Conservation (phyloP, 257 asterid species). For the Anisodus acutangulus region DNA sequence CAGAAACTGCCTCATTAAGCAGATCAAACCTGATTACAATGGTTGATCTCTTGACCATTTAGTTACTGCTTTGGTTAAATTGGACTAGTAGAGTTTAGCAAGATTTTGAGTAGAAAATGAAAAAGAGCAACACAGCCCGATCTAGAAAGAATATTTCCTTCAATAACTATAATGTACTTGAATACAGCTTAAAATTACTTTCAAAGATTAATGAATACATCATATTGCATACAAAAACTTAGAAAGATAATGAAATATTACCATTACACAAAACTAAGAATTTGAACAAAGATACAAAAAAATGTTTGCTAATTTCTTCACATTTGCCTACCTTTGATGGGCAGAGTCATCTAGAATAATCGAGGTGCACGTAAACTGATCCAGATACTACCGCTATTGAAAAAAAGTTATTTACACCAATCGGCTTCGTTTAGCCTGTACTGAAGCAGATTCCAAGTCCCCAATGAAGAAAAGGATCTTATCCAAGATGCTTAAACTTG, state of each 20-base stretch:
- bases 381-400: background rate
- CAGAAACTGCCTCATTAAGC: background rate
- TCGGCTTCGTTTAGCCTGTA: conserved; percentile 58
- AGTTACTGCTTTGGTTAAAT: background rate
- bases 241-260: background rate
- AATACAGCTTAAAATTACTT: background rate
- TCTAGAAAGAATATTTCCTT: background rate
- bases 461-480: conserved; percentile 79
- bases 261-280: background rate
- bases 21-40: background rate
- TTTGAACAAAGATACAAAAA: background rate
- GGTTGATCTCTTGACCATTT: background rate
- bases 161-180: background rate
- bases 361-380: background rate
- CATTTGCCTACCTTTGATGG: background rate
- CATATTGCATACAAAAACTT: conserved; percentile 10
- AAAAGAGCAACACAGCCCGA: background rate
- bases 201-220: background rate
- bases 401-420: conserved; percentile 37
- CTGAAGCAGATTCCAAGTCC: conserved; percentile 75
- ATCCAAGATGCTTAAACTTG: conserved; percentile 60
- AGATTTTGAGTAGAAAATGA: background rate
- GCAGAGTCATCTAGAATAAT: background rate
- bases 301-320: background rate
- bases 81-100: background rate